Conservation (phyloP, 768 basidiomycete genomes). For the Pleurotus pulmonarius region DNA sequence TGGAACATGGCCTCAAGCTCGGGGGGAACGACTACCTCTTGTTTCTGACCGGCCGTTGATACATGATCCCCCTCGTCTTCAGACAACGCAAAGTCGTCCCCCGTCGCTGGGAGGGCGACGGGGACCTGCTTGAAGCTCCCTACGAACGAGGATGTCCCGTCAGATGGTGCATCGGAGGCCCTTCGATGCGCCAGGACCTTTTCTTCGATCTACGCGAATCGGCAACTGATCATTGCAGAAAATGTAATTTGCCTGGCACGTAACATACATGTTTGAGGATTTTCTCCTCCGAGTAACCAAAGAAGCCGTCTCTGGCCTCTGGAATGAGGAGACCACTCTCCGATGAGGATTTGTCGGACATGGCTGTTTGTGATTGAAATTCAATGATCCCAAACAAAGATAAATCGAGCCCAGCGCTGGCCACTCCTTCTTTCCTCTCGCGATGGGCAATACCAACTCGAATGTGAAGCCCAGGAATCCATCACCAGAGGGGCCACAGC, state of each 20-base stretch:
- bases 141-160: slow-evolving; percentile 31
- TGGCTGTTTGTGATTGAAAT: neutral
- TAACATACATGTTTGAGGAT: slow-evolving; percentile 64
- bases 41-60: slow-evolving; percentile 17
- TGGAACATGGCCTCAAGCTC: slow-evolving; percentile 47
- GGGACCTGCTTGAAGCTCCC: slow-evolving; percentile 36
- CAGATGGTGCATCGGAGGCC: slow-evolving; percentile 49
- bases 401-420: neutral
- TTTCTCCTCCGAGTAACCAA: slow-evolving; percentile 78
- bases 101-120: slow-evolving; percentile 25
- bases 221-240: neutral
- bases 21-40: slow-evolving; percentile 12
- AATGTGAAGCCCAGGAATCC: slow-evolving; percentile 7
- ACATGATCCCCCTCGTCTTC: slow-evolving; percentile 27
- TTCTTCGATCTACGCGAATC: slow-evolving; percentile 58
- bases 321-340: slow-evolving; percentile 31
- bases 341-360: slow-evolving; percentile 1
- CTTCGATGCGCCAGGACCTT: slow-evolving; percentile 67
- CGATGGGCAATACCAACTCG: slow-evolving; percentile 7
- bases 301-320: slow-evolving; percentile 68
- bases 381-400: slow-evolving; percentile 7
- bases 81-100: slow-evolving; percentile 10
- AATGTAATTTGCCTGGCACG: neutral
- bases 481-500: neutral
- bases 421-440: slow-evolving; percentile 3